Conservation (phyloP, 306 rosid genomes). For the Quercus gilva region DNA sequence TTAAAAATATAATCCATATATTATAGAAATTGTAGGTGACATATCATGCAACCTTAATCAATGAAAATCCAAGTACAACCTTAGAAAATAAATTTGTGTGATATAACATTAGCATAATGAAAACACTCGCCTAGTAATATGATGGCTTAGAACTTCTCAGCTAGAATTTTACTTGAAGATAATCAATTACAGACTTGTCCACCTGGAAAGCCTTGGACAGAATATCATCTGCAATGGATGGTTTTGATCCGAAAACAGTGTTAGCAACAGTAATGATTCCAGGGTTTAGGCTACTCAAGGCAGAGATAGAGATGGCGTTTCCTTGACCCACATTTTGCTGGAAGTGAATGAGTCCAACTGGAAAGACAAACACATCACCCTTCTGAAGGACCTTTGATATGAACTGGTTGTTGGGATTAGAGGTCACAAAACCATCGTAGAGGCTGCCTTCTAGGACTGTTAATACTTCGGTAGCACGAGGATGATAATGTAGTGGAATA, state of each 20-base stretch:
- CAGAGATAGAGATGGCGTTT: constrained; percentile 12
- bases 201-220: constrained; percentile 22
- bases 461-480: constrained; percentile 23
- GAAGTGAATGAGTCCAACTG: constrained; percentile 13
- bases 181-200: constrained; percentile 8
- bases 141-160: too few species aligned
- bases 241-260: constrained; percentile 17
- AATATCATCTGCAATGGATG: constrained; percentile 4
- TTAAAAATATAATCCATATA: too few species aligned
- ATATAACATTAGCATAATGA: too few species aligned
- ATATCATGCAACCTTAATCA: too few species aligned
- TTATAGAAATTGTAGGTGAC: too few species aligned
- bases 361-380: constrained; percentile 30
- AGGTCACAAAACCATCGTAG: constrained; percentile 22
- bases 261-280: constrained; percentile 19
- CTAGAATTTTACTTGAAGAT: constrained; percentile 8
- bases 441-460: constrained; percentile 8
- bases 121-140: too few species aligned
- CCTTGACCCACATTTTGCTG: constrained; percentile 20
- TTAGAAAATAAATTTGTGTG: too few species aligned
- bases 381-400: constrained; percentile 24
- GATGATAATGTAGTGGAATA: constrained; percentile 20
- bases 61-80: too few species aligned
- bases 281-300: constrained; percentile 28
- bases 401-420: constrained; percentile 19